These are phyloP conservation scores for Russula emetica DNA, from an alignment of 768 basidiomycete species.

Conservation along the genomic window DNA sequence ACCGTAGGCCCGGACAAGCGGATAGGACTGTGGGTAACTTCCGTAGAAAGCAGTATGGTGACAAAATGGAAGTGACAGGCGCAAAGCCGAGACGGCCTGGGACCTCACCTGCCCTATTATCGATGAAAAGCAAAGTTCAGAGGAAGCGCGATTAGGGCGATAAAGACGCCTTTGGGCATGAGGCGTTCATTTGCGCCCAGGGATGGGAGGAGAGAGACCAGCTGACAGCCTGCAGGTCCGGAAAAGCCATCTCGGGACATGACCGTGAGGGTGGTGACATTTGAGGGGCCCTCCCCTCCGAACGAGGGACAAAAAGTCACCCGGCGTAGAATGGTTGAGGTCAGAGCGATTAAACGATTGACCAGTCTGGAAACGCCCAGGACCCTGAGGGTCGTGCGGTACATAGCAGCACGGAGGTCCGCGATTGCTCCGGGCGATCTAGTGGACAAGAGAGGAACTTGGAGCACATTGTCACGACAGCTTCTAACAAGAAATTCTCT, in stretches of 20 bases:
- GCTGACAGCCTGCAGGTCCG: constrained; percentile 26
- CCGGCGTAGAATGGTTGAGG: constrained; percentile 13
- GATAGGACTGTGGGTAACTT: constrained; percentile 24
- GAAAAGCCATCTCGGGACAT: constrained; percentile 22
- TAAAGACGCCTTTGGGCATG: constrained; percentile 27
- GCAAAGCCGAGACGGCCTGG: constrained; percentile 25
- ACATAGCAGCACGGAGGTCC: constrained; percentile 18
- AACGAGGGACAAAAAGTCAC: constrained; percentile 13
- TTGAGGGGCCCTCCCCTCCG: constrained; percentile 18
- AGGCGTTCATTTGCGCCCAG: constrained; percentile 30
- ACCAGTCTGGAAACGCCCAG: constrained; percentile 16
- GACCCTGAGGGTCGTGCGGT: constrained; percentile 20
- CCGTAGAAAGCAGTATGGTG: constrained; percentile 22
- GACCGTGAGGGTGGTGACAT: constrained; percentile 27
- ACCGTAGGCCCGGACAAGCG: constrained; percentile 28
- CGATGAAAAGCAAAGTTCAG: constrained; percentile 27
- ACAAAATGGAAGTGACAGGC: constrained; percentile 19
- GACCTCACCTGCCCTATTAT: constrained; percentile 28
- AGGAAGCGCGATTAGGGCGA: constrained; percentile 29
- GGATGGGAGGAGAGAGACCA: constrained; percentile 28
- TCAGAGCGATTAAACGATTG: constrained; percentile 14
- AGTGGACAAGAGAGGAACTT: constrained; percentile 16
- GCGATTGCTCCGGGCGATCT: constrained; percentile 27
- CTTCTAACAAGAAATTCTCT: constrained; percentile 25
- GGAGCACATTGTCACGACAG: constrained; percentile 22